A percentile compares a stretch with the other conserved stretches of the same genome.
Evolutionary conservation across 2,329 filamentous ascomycete genomes (phyloP).

Genomic region (Polychaeton citri): DNA sequence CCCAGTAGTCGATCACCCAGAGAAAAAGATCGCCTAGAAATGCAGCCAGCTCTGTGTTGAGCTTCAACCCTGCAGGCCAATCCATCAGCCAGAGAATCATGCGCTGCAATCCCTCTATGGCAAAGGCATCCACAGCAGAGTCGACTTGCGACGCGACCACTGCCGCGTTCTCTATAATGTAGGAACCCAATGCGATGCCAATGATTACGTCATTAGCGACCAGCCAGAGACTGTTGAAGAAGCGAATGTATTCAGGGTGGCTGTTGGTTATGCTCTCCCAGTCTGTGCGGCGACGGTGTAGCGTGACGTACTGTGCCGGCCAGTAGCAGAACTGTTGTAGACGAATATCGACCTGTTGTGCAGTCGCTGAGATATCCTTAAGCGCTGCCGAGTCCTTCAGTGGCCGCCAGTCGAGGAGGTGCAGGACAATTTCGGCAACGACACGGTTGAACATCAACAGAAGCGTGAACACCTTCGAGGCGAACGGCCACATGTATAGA

Average conservation of each 20-base stretch:
- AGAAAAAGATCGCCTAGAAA: constrained; percentile 92
- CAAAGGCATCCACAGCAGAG: constrained; percentile 62
- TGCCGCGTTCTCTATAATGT: constrained; percentile 86
- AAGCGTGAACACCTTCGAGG: constrained; percentile 59
- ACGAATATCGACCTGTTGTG: constrained; percentile 93
- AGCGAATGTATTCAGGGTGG: constrained; percentile 95
- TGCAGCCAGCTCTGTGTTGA: constrained; percentile 85
- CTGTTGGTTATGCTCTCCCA: constrained; percentile 94
- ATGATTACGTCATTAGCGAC: constrained; percentile 98
- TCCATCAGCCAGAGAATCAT: constrained; percentile 95
- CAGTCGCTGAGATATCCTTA: constrained; percentile 91
- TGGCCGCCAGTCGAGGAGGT: constrained; percentile 71
- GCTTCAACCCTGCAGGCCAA: constrained; percentile 85
- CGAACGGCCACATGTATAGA: constrained; percentile 64
- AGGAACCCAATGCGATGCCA: constrained; percentile 87
- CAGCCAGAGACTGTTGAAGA: constrained; percentile 97
- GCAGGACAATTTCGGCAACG: constrained; percentile 64
- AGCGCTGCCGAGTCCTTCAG: constrained; percentile 68
- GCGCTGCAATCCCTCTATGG: constrained; percentile 71
- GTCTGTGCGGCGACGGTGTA: constrained; percentile 77
- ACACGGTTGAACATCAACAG: constrained; percentile 67
- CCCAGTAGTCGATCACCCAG: constrained; percentile 99
- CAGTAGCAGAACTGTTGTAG: constrained; percentile 98
- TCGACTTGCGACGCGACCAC: constrained; percentile 75
- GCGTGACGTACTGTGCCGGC: constrained; percentile 88